Conservation (phyloP, 2,329 filamentous ascomycete genomes). For the Aspergillus glaucus region DNA sequence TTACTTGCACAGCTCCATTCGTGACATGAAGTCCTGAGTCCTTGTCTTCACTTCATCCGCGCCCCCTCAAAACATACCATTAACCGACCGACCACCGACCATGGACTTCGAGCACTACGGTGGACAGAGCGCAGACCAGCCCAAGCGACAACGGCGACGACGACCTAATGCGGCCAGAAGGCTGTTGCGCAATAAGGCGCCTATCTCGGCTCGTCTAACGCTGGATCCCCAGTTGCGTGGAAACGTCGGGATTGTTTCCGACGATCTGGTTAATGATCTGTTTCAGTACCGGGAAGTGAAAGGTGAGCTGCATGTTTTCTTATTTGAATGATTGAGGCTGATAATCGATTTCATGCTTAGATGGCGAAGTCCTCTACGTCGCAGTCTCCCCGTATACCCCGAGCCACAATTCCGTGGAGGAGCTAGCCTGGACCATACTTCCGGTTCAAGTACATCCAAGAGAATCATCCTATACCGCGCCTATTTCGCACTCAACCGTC, state of each 20-base stretch:
- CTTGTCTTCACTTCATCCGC: too few relatives aligned
- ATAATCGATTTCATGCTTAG: constrained; percentile 9
- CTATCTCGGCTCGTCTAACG: constrained; percentile 72
- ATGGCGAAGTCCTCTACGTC: constrained; percentile 35
- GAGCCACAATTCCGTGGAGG: constrained; percentile 43
- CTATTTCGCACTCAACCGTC: constrained; percentile 68
- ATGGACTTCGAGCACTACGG: constrained; percentile 40
- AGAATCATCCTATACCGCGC: constrained; percentile 47
- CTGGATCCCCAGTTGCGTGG: constrained; percentile 81
- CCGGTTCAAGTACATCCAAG: constrained; percentile 56
- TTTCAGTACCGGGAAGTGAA: constrained; percentile 56
- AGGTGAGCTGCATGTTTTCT: constrained; percentile 29
- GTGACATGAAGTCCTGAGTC: too few relatives aligned
- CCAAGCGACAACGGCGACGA: constrained; percentile 49
- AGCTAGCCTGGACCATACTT: constrained; percentile 76
- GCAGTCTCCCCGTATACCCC: constrained; percentile 43
- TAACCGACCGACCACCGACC: constrained; percentile 20
- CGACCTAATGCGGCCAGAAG: constrained; percentile 42
- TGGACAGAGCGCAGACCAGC: constrained; percentile 34
- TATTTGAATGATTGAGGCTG: neutral
- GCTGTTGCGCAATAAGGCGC: constrained; percentile 55
- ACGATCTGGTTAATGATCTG: constrained; percentile 76
- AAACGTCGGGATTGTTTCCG: constrained; percentile 77
- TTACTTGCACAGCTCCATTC: too few relatives aligned
- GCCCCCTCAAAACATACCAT: too few relatives aligned